Evolutionary conservation across 148 eudicot species (phyloP), one percentile per base, ranked within the genome.

Genomic region (Silene conica): DNA sequence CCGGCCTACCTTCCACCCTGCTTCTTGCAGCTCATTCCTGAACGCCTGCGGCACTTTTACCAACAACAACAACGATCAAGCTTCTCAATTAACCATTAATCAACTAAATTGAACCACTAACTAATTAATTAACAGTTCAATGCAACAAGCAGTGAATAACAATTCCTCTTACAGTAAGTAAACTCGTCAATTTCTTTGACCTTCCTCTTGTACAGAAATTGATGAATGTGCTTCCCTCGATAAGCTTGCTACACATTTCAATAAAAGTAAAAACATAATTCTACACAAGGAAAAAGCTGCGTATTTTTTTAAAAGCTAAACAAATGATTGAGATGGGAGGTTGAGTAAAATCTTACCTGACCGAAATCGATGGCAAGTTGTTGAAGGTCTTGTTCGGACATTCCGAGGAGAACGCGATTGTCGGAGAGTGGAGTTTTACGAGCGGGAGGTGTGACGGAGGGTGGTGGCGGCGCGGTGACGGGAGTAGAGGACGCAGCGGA

Each of bases 161-260:
- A 31, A 31, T 38, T 38, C 9, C 43, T 57, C 92, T 87, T 80
- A 96, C 99, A 76, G 9, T 90, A 85, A 80, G 74, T 80, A 63
- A 96, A 86, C 38, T 96, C 96, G 68, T 90, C 80, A 77, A 92
- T 85, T 21, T 92, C 92, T 74, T 88, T 96, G 19, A 81, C 82
- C 82, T 89, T 96, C 80, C 92, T 90, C 87, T 96, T 88, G 82
- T 96, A 96, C 57, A 96, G 48, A 12, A 92, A 84, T 72, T 96
- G 97, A 77, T 96, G 87, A 78, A 96, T 82, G 57, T 96, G 99
- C 73, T 96, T 92, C 65, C 99, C 99, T 80, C 99, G 86, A 66
- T 89, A 96, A 38, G 80, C 81, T 84, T 90, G 82, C 99, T 92
- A 77, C 50, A 75, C 1, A 50, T 13, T 60, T 56, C 56, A 54